A percentile compares a stretch with the other conserved stretches of the same genome.
These are phyloP conservation scores for Colletotrichum nymphaeae DNA, from an alignment of 2,329 filamentous ascomycete species.

Conservation along the genomic window DNA sequence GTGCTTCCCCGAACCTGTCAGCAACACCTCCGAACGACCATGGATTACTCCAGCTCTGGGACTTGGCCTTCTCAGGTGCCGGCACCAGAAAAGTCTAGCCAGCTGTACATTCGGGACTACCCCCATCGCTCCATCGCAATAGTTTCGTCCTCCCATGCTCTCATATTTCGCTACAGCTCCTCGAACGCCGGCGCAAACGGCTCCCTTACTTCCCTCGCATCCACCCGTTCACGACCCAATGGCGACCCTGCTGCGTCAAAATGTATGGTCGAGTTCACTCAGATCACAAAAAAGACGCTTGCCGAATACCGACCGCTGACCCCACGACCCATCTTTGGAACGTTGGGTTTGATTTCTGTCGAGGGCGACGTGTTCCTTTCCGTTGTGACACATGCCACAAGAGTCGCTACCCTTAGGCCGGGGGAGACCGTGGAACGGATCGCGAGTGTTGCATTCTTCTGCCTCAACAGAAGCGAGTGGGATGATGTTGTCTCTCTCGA, in stretches of 20 bases:
- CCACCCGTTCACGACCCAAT: constrained; percentile 55
- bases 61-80: constrained; percentile 60
- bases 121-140: constrained; percentile 90
- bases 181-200: constrained; percentile 72
- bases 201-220: constrained; percentile 65
- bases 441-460: constrained; percentile 89
- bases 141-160: constrained; percentile 79
- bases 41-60: constrained; percentile 59
- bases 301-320: constrained; percentile 82
- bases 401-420: constrained; percentile 84
- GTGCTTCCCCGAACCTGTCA: constrained; percentile 11
- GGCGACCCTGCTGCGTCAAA: constrained; percentile 62
- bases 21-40: constrained; percentile 43
- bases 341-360: constrained; percentile 87
- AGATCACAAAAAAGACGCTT: constrained; percentile 72
- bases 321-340: constrained; percentile 82
- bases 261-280: constrained; percentile 91
- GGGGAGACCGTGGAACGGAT: constrained; percentile 93
- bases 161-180: constrained; percentile 85
- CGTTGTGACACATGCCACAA: constrained; percentile 82
- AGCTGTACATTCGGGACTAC: constrained; percentile 86
- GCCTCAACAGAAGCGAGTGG: constrained; percentile 86
- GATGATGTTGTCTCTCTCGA: constrained; percentile 77
- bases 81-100: constrained; percentile 72
- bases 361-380: constrained; percentile 89